Base-by-base conservation (phyloP, 164 flowering plant genomes). In the Sedum album region DNA sequence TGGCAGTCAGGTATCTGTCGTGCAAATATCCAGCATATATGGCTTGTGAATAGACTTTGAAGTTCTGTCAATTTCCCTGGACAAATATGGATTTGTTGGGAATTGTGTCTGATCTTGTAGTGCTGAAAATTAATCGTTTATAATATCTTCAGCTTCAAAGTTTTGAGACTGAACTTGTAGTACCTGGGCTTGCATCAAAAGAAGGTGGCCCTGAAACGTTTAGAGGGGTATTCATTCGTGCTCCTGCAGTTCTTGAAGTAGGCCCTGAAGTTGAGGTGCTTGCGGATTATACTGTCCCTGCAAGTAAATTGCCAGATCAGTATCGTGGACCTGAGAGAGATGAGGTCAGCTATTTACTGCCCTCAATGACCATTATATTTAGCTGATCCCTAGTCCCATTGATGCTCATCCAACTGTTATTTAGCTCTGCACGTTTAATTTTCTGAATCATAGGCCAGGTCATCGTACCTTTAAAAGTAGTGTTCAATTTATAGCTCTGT, bases 181-280 rank as follows among this genome's bases (percentile, higher is more conserved):
- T 89, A 36, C 93, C 95, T 11, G 76, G 75, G 67, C 79, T 94
- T 68, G 84, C 79, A 57, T 85, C 85, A n/a, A 77, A 76, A 68
- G 98, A 90, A 82, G 98, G 98, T 49, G 97, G 96, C 41, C 85
- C 95, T 38, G 83, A 76, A 73, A 86, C 73, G 70, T 94, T 84
- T 67, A 89, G 92, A n/a, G 97, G 89, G 67, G 86, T 94, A 53
- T 94, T 94, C 73, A 94, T 94, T 69, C 95, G 96, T 61, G 97
- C 97, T 70, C 96, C 99, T 66, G 96, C 93, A 69, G 82, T 94
- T 49, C 77, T 90, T 70, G 96, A 91, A 70, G 92, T 78, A 30
- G 97, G 97, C 17, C 86, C 97, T 20, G 87, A 77, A 65, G 97
- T 90, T 67, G 85, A 91, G 76, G 91, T 94, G 61, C 82, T 94